A percentile compares a stretch with the other conserved stretches of the same genome.
Conservation (phyloP, 2,329 filamentous ascomycete species). For the Daldinia sp. region DNA sequence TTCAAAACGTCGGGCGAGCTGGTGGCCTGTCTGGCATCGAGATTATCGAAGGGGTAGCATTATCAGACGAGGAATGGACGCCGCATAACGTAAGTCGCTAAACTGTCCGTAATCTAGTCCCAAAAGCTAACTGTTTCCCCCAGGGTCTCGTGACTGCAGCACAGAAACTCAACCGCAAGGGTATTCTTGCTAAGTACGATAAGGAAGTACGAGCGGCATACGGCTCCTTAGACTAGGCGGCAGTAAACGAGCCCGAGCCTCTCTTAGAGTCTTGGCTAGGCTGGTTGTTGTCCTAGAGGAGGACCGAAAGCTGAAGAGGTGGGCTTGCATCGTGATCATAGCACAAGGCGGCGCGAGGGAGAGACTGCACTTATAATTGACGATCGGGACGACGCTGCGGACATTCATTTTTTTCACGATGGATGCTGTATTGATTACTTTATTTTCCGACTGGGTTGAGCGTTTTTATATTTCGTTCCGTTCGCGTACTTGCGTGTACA, state of each 20-base stretch:
- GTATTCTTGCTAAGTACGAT: slow-evolving; percentile 68
- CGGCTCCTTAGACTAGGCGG: slow-evolving; percentile 47
- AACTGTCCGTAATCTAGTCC: background rate
- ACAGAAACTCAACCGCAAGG: slow-evolving; percentile 76
- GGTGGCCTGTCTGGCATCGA: slow-evolving; percentile 72
- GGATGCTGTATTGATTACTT: background rate
- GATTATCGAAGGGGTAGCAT: slow-evolving; percentile 74
- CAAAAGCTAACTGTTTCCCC: slow-evolving; percentile 41
- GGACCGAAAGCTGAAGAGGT: background rate
- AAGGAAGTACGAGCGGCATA: slow-evolving; percentile 70
- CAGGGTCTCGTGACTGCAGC: slow-evolving; percentile 73
- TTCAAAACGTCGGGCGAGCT: slow-evolving; percentile 67
- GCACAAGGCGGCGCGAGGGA: background rate
- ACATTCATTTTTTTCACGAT: background rate
- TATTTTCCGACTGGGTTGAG: background rate
- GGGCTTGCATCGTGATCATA: background rate
- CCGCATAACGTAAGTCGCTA: slow-evolving; percentile 70
- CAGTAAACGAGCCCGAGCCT: background rate
- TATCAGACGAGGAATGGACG: slow-evolving; percentile 79
- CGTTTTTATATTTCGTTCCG: background rate
- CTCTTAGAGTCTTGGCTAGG: background rate
- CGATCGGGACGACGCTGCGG: background rate
- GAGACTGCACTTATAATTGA: slow-evolving; percentile 4
- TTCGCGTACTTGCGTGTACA: background rate
- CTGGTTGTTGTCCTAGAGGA: background rate